Evolutionary conservation across 2,329 filamentous ascomycete genomes (phyloP).

Genomic region (Coniochaeta pulveracea): DNA sequence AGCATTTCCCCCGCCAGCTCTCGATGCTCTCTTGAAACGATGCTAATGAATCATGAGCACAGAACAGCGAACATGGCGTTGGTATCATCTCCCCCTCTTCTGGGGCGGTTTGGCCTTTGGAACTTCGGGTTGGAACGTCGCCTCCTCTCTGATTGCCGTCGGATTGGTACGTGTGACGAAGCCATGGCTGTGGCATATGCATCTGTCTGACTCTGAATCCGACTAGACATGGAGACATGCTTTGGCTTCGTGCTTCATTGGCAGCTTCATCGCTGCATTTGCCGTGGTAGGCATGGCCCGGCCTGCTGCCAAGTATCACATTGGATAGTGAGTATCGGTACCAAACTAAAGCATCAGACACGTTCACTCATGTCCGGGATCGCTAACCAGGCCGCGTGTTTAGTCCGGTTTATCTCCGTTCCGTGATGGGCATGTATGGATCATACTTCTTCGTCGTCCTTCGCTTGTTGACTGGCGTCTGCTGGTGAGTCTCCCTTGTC

Average conservation of each 20-base stretch:
- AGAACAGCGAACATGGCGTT: conserved; percentile 2
- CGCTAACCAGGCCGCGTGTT: too few species aligned
- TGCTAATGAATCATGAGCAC: too few species aligned
- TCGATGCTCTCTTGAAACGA: too few species aligned
- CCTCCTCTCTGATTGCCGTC: conserved; percentile 1
- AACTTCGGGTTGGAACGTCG: conserved; percentile 2
- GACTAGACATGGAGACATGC: conserved; percentile 3
- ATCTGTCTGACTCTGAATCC: too few species aligned
- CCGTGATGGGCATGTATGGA: conserved; percentile 5
- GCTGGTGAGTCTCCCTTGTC: too few species aligned
- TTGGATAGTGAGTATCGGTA: conserved; percentile 2
- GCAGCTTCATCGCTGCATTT: neutral
- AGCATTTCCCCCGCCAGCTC: too few species aligned
- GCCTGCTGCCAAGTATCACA: conserved; percentile 1
- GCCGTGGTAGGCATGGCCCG: conserved; percentile 1
- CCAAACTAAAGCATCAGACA: neutral
- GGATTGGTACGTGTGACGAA: too few species aligned
- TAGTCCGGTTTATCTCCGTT: neutral
- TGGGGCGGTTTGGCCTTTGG: conserved; percentile 1
- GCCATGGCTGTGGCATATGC: too few species aligned
- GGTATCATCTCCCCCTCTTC: conserved; percentile 2
- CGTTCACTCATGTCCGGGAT: too few species aligned
- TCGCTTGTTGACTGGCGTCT: conserved; percentile 2
- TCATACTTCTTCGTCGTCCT: conserved; percentile 5
- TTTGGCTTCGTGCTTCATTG: conserved; percentile 2